These are phyloP conservation scores for Phytophthora sansomeana DNA, from an alignment of 352 stramenopile genomes.

Conservation along the genomic window DNA sequence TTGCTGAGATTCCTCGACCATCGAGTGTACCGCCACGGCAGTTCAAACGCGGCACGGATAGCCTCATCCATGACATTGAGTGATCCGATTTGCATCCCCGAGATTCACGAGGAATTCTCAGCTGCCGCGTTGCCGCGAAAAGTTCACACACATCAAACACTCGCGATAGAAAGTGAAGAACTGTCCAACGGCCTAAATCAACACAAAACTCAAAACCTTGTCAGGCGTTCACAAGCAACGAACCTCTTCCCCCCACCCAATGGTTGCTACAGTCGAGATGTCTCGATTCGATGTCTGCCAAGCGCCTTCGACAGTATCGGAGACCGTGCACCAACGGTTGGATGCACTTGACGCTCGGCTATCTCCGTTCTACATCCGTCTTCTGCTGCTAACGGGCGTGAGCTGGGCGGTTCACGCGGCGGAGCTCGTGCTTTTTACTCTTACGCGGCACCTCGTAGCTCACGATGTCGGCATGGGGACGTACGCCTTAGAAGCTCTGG, in stretches of 20 bases:
- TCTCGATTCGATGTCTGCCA: conserved; percentile 1
- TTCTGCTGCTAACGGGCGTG: conserved; percentile 43
- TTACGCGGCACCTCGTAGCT: conserved; percentile 35
- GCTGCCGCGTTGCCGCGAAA: not conserved
- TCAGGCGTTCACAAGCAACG: not conserved
- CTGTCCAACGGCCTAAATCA: not conserved
- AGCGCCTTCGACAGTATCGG: conserved; percentile 4
- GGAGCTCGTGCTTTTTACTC: conserved; percentile 49
- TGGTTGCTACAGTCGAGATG: not conserved
- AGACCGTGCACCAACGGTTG: conserved; percentile 17
- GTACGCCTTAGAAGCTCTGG: conserved; percentile 34
- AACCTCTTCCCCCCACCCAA: conserved; percentile 2
- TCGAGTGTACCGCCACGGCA: too few species aligned
- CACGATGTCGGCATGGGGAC: conserved; percentile 35
- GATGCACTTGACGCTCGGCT: conserved; percentile 30
- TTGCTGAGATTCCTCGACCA: too few species aligned
- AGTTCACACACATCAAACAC: conserved; percentile 5
- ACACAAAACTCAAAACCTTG: not conserved
- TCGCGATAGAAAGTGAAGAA: not conserved
- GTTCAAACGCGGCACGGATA: not conserved
- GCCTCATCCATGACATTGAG: not conserved
- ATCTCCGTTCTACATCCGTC: conserved; percentile 40
- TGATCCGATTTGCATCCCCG: not conserved
- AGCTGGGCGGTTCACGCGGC: conserved; percentile 48
- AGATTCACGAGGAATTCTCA: not conserved